Conservation (phyloP, 2,329 filamentous ascomycete species). For the Didymella lethalis region DNA sequence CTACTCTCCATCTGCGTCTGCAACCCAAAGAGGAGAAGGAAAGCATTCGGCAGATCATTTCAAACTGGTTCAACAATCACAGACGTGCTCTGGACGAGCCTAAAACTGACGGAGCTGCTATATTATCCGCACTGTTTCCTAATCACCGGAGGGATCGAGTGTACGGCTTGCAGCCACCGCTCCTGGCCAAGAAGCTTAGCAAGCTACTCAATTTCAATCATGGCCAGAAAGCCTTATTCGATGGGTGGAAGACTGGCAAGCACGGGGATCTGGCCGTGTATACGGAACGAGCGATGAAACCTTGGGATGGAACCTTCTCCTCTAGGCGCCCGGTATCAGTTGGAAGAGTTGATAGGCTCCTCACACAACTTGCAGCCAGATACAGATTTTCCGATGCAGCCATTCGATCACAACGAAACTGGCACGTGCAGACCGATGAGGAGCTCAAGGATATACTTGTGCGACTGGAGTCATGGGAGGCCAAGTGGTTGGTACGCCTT, state of each 20-base stretch:
- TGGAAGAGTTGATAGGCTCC: slow-evolving; percentile 73
- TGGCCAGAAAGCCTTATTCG: slow-evolving; percentile 67
- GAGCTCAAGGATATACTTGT: slow-evolving; percentile 55
- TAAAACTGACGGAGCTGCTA: slow-evolving; percentile 65
- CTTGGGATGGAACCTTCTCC: slow-evolving; percentile 60
- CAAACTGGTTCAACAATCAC: slow-evolving; percentile 74
- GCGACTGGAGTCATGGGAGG: slow-evolving; percentile 66
- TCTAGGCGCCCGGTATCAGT: slow-evolving; percentile 60
- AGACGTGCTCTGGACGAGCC: slow-evolving; percentile 64
- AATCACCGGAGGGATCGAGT: slow-evolving; percentile 79
- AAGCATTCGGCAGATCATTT: slow-evolving; percentile 53
- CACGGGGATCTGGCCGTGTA: slow-evolving; percentile 75
- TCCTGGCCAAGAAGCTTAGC: slow-evolving; percentile 72
- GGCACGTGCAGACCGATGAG: slow-evolving; percentile 32
- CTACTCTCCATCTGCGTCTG: slow-evolving; percentile 52
- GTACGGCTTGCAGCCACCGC: slow-evolving; percentile 71
- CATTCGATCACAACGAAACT: slow-evolving; percentile 34
- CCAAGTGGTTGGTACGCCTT: slow-evolving; percentile 87
- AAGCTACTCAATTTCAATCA: slow-evolving; percentile 71
- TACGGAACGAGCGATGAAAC: slow-evolving; percentile 69
- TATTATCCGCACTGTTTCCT: slow-evolving; percentile 79
- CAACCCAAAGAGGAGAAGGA: slow-evolving; percentile 43
- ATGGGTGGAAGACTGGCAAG: slow-evolving; percentile 67
- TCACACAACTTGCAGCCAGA: slow-evolving; percentile 72
- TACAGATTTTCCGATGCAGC: slow-evolving; percentile 74